Conservation (phyloP, 371 early-diverging fungal genomes). For the Syncephalastrum sp. region DNA sequence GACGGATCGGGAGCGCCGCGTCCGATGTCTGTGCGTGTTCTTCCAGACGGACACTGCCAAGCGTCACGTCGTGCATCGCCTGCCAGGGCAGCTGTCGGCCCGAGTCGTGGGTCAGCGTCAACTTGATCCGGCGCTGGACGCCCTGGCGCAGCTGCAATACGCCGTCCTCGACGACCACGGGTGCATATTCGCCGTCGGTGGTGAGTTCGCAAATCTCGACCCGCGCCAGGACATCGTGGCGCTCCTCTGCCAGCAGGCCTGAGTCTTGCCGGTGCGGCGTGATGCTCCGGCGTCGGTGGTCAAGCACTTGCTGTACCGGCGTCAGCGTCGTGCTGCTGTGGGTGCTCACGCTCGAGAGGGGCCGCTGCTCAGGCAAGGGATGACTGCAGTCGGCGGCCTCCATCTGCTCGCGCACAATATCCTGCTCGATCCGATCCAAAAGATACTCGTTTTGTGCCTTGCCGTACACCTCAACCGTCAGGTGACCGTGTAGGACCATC, state of each 20-base stretch:
- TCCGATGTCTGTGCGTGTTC: constrained; percentile 40
- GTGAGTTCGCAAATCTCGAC: constrained; percentile 66
- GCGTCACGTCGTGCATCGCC: constrained; percentile 45
- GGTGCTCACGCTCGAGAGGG: neutral
- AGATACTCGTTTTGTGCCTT: constrained; percentile 41
- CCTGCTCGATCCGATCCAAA: constrained; percentile 5
- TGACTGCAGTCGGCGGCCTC: neutral
- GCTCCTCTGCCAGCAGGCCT: constrained; percentile 49
- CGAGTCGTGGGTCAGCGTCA: constrained; percentile 73
- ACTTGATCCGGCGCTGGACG: constrained; percentile 71
- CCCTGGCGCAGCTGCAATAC: constrained; percentile 78
- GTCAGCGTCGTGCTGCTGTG: neutral
- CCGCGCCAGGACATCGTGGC: constrained; percentile 68
- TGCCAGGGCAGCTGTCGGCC: constrained; percentile 67
- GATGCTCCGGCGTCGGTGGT: neutral
- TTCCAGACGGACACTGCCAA: constrained; percentile 48
- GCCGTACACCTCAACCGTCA: constrained; percentile 64
- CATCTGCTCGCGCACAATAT: constrained; percentile 2
- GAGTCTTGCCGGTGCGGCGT: neutral
- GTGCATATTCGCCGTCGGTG: constrained; percentile 66
- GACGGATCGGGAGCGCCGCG: neutral
- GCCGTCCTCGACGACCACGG: constrained; percentile 67
- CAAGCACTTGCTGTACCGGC: no score
- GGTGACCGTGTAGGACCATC: constrained; percentile 31
- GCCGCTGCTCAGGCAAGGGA: neutral